Evolutionary conservation across 1,284 basidiomycete species (phyloP).

Genomic region (Tausonia pullulans): DNA sequence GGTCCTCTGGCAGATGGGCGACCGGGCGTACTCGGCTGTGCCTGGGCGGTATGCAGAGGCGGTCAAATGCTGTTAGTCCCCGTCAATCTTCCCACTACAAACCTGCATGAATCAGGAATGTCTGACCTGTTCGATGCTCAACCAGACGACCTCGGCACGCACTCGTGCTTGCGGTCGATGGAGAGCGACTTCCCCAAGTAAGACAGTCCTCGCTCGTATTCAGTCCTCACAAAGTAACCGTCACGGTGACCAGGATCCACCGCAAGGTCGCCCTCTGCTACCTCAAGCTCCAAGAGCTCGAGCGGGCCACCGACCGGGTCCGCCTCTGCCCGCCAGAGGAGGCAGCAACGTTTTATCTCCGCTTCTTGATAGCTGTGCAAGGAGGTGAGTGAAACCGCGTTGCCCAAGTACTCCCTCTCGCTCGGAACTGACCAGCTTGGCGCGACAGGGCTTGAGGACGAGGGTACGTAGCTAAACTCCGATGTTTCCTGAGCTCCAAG

Average conservation of each 20-base stretch:
- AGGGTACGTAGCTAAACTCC: neutral
- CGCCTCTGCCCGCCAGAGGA: neutral
- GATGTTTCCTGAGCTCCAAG: too few species aligned
- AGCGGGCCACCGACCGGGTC: slow-evolving; percentile 1
- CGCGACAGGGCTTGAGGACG: neutral
- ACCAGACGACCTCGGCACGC: slow-evolving; percentile 2
- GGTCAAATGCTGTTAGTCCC: slow-evolving; percentile 4
- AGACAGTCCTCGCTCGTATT: neutral
- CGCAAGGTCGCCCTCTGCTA: slow-evolving; percentile 10
- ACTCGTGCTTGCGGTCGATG: neutral
- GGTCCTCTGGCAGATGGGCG: slow-evolving; percentile 13
- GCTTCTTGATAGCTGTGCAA: neutral
- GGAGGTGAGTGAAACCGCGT: neutral
- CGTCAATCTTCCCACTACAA: neutral
- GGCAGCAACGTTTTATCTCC: slow-evolving; percentile 5
- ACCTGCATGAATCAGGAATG: neutral
- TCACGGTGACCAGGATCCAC: neutral
- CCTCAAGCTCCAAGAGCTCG: slow-evolving; percentile 3
- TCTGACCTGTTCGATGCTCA: too few species aligned
- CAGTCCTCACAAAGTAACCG: neutral
- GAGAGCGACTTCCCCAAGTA: slow-evolving; percentile 2
- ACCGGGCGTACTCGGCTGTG: neutral
- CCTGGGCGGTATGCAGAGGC: slow-evolving; percentile 3
- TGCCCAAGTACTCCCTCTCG: too few species aligned
- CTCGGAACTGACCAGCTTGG: neutral